Conservation (phyloP, 2,329 filamentous ascomycete species). For the Botryotinia globosa region DNA sequence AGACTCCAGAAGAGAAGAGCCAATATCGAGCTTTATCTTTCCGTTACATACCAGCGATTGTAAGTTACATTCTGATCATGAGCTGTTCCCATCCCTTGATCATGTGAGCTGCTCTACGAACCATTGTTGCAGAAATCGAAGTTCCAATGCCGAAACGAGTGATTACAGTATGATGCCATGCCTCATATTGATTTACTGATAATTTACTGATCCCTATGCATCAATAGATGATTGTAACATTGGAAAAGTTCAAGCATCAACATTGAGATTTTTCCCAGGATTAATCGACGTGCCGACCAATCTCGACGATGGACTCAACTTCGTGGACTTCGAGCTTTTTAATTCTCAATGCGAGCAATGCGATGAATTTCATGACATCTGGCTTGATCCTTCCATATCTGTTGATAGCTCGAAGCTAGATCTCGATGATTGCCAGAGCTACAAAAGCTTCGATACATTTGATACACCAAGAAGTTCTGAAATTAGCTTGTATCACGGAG, state of each 20-base stretch:
- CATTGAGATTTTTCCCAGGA: neutral
- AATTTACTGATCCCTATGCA: neutral
- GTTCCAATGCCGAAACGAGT: neutral
- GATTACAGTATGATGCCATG: neutral
- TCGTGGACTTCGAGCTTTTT: neutral
- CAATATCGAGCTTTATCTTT: neutral
- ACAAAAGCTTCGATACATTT: neutral
- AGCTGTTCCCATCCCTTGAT: neutral
- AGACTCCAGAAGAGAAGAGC: neutral
- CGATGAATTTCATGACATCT: neutral
- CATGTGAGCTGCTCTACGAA: neutral
- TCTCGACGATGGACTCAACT: neutral
- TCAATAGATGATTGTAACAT: neutral
- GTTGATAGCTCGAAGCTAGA: neutral
- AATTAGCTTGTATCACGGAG: neutral
- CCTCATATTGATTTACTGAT: neutral
- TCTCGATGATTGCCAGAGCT: neutral
- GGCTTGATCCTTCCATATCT: neutral
- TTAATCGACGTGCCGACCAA: neutral
- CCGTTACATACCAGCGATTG: too few species aligned
- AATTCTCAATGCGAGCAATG: neutral
- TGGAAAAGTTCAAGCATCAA: neutral
- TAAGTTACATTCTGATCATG: neutral
- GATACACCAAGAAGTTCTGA: slow-evolving; percentile 4
- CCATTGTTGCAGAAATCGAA: neutral